A percentile compares a stretch with the other conserved stretches of the same genome.
These are phyloP conservation scores for Monosporascus sp. DNA, from an alignment of 2,329 filamentous ascomycete species.

Conservation along the genomic window DNA sequence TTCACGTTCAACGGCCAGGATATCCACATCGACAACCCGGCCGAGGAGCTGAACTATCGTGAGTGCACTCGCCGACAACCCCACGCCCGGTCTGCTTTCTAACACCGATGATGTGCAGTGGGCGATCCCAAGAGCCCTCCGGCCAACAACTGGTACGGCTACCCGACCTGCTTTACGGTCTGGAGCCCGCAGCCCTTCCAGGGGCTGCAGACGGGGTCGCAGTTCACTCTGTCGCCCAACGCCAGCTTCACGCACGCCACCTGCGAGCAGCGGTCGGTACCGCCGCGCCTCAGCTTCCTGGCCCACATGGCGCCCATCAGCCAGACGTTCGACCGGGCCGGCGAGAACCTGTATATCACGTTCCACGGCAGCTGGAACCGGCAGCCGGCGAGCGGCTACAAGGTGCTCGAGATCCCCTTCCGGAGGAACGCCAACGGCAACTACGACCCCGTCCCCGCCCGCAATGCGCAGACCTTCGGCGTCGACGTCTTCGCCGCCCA, in stretches of 20 bases:
- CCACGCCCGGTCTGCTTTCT: background rate
- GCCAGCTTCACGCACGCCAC: slow-evolving; percentile 24
- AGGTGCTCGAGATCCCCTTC: slow-evolving; percentile 30
- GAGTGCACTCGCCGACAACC: slow-evolving; percentile 2
- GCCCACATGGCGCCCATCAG: slow-evolving; percentile 61
- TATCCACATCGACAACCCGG: slow-evolving; percentile 58
- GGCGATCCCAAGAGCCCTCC: slow-evolving; percentile 48
- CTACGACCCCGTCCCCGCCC: slow-evolving; percentile 24
- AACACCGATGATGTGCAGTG: slow-evolving; percentile 20
- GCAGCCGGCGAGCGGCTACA: slow-evolving; percentile 30
- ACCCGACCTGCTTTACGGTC: slow-evolving; percentile 43
- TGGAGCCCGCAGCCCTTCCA: slow-evolving; percentile 37
- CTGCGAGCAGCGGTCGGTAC: slow-evolving; percentile 17
- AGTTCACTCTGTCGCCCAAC: slow-evolving; percentile 29
- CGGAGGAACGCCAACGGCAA: slow-evolving; percentile 24
- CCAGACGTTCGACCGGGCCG: slow-evolving; percentile 53
- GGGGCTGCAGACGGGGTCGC: slow-evolving; percentile 26
- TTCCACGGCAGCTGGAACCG: slow-evolving; percentile 56
- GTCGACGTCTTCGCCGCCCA: slow-evolving; percentile 43
- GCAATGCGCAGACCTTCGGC: slow-evolving; percentile 35
- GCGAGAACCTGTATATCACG: slow-evolving; percentile 53
- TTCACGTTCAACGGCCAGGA: slow-evolving; percentile 42
- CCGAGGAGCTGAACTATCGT: slow-evolving; percentile 60
- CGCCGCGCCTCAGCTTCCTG: slow-evolving; percentile 44
- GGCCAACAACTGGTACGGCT: slow-evolving; percentile 50